phyloP scores from a whole-genome alignment of 1,284 basidiomycete species.

The Melanopsichium pennsylvanicum region DNA sequence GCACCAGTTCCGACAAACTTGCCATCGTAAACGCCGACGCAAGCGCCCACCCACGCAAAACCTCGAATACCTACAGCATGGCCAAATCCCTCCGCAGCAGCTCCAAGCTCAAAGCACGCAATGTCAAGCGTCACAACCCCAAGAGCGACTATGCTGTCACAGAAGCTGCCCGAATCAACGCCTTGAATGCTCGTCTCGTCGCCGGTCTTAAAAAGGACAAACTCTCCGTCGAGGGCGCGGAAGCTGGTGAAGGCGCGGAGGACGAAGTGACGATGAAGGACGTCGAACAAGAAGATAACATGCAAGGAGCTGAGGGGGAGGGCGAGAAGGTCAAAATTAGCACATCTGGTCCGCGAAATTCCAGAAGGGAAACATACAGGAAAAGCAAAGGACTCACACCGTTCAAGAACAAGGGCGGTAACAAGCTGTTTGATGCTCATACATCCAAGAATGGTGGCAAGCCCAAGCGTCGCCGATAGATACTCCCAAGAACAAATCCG shows the following conservation, averaged over 20 bases:
- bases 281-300: constrained; percentile 52
- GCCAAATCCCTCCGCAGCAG: constrained; percentile 92
- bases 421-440: constrained; percentile 28
- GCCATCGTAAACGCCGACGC: too few relatives aligned
- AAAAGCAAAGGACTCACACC: constrained; percentile 46
- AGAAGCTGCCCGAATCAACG: constrained; percentile 81
- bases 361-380: constrained; percentile 56
- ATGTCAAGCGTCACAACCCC: constrained; percentile 80
- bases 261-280: constrained; percentile 67
- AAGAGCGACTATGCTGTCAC: constrained; percentile 79
- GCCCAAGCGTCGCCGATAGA: constrained; percentile 53
- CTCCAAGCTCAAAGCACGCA: constrained; percentile 82
- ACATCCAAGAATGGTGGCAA: constrained; percentile 53
- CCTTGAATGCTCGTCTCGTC: constrained; percentile 76
- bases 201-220: constrained; percentile 37
- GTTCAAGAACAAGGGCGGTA: constrained; percentile 49
- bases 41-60: not conserved
- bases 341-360: constrained; percentile 52
- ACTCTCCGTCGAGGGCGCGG: constrained; percentile 66
- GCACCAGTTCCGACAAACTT: too few relatives aligned
- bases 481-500: too few relatives aligned
- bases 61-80: constrained; percentile 71
- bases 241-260: constrained; percentile 66
- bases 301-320: not conserved
- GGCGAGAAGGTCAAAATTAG: constrained; percentile 45